Percentiles rank a stretch among this genome's conserved stretches.
phyloP scores from a whole-genome alignment of 768 basidiomycete species.

The Termitomyces eurrhizus region DNA sequence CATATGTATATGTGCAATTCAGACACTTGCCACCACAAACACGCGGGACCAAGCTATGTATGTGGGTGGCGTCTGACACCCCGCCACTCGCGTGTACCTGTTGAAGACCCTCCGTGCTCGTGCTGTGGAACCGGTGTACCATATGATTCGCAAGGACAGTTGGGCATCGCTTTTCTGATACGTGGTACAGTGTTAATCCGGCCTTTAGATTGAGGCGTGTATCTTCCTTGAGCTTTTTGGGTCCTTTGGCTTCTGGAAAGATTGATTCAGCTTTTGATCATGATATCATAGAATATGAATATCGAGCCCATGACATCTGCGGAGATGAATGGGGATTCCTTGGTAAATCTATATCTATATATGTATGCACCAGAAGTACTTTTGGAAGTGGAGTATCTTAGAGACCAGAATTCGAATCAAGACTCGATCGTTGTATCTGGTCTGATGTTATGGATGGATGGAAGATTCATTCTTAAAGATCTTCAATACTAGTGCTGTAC shows the following conservation, averaged over 20 bases:
- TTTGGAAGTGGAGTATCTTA: background rate
- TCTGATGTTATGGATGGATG: background rate
- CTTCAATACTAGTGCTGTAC: background rate
- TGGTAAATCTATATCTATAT: background rate
- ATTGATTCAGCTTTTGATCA: background rate
- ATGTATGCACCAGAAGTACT: background rate
- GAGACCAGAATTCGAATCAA: background rate
- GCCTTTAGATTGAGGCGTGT: background rate
- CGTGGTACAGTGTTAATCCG: background rate
- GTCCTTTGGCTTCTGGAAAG: background rate
- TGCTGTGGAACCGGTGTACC: background rate
- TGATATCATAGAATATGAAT: background rate
- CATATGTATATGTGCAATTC: too few relatives aligned
- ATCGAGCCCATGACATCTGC: background rate
- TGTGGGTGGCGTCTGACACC: background rate
- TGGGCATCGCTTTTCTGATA: background rate
- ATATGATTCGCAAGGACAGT: background rate
- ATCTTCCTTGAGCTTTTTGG: background rate
- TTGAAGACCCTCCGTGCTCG: background rate
- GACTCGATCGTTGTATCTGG: background rate
- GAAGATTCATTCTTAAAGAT: background rate
- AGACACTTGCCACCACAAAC: too few relatives aligned
- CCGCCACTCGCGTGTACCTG: background rate
- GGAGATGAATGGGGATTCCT: background rate
- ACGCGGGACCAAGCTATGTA: too few relatives aligned